Evolutionary conservation across 768 basidiomycete species (phyloP).

Genomic region (Mycena metata): DNA sequence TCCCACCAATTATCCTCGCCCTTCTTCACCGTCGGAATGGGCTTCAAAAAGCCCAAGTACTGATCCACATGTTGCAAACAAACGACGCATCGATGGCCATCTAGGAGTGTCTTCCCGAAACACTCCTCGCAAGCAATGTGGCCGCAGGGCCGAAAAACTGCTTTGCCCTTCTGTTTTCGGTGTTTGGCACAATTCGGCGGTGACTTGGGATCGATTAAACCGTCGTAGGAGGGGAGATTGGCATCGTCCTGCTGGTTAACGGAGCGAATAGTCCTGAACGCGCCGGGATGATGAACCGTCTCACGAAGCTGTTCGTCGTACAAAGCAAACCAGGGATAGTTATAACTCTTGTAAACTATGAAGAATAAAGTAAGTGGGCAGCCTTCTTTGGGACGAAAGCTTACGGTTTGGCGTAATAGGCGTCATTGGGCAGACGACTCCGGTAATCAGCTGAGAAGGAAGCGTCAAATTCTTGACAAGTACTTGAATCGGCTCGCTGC

Average conservation of each 20-base stretch:
- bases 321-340: background rate
- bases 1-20: background rate
- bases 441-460: background rate
- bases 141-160: too few species aligned
- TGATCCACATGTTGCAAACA: too few species aligned
- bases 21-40: too few species aligned
- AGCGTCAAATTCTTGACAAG: background rate
- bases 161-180: background rate
- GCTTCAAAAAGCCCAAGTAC: too few species aligned
- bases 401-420: conserved; percentile 6
- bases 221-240: background rate
- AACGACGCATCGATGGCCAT: too few species aligned
- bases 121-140: too few species aligned
- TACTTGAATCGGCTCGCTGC: background rate
- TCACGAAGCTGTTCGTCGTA: background rate
- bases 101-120: too few species aligned
- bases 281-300: background rate
- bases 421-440: conserved; percentile 9
- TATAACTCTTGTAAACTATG: conserved; percentile 3
- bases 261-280: background rate
- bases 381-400: too few species aligned
- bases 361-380: background rate
- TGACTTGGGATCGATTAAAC: background rate
- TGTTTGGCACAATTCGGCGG: background rate
- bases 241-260: background rate